Base-by-base conservation (phyloP, 441 rosid genomes). In the Adansonia madagascariensis region DNA sequence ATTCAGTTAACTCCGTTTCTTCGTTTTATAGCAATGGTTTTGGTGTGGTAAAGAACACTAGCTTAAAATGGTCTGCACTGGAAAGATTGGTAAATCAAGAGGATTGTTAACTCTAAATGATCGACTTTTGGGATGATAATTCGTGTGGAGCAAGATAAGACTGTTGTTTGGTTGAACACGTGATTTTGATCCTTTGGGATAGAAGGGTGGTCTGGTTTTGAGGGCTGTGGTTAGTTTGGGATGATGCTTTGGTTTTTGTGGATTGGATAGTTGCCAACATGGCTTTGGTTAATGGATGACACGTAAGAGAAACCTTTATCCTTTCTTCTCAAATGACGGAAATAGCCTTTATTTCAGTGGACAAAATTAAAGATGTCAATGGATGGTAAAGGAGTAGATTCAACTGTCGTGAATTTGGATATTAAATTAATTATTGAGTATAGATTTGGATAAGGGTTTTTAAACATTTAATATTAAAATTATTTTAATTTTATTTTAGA, bases 261-360 rank as follows among this genome's bases (percentile, higher is more conserved):
- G 52, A 24, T 44, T 60, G 35, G 89, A 83, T 85, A 82, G 81
- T 35, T 64, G 87, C 31, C 57, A 84, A 81, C 62, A 44, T 80
- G 87, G 83, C 62, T 72, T 15, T 52, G 11, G 1, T n/a, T 1
- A 0, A 0, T 14, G 65, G 61, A 0, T 7, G 87, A 80, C 90
- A 86, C 86, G 88, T 86, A 50, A 6, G n/a, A 50, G 49, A 6
- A 5, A 4, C 9, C 3, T 85, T 17, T 85, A 87, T 90, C 89
- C 64, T 57, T 69, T 73, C 39, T 77, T 74, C 0, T 35, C 0
- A 52, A 84, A 82, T 83, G 83, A 82, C 84, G n/a, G 6, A 77
- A 64, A 70, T 77, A 75, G 0, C 80, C 83, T 39, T 20, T 0
- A 0, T 66, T n/a, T 65, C 24, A 18, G 75, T 75, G 81, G 81